Base-by-base conservation (phyloP, 441 rosid genomes). In the Euphorbia corollata region DNA sequence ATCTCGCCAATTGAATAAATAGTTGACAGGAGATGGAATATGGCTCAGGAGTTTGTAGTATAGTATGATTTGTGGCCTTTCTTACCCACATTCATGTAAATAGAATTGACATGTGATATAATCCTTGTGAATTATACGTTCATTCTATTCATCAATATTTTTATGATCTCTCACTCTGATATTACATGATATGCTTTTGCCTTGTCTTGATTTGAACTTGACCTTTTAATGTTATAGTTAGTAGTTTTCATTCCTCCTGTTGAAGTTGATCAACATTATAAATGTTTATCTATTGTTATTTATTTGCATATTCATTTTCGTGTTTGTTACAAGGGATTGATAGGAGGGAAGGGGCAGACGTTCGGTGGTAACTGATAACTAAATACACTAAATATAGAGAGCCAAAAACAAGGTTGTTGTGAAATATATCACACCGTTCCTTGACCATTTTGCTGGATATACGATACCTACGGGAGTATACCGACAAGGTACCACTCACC, bases 91-190 rank as follows among this genome's bases (percentile, higher is more conserved):
- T 43, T 74, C 65, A 45, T 79, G 80, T 77, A 77, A 50, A 77
- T 83, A 83, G 68, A 71, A 50, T 67, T 65, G 68, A 66, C 64
- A 63, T 74, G 63, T 67, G 73, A 70, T 71, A 73, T 79, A 69
- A 69, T 73, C 75, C 74, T 71, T 48, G n/a, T n/a, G 68, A 58
- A 53, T 68, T 36, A 69, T 64, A 68, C 77, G 77, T 79, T 77
- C 75, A 74, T 72, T 75, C 77, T 75, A 81, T 81, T 81, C 78
- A 79, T 83, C 81, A 66, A 72, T 68, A 77, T 72, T 63, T 69
- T 67, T 68, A 41, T 48, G 45, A 59, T 22, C 34, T 61, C 43
- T 53, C 68, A 20, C 47, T 43, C 23, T 20, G 63, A 27, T 62
- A 48, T 51, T 8, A 41, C 47, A 11, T 41, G 32, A 27, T 10